A percentile compares a stretch with the other conserved stretches of the same genome.
Conservation (phyloP, 208 protist genomes). For the Acanthamoeba castellanii region DNA sequence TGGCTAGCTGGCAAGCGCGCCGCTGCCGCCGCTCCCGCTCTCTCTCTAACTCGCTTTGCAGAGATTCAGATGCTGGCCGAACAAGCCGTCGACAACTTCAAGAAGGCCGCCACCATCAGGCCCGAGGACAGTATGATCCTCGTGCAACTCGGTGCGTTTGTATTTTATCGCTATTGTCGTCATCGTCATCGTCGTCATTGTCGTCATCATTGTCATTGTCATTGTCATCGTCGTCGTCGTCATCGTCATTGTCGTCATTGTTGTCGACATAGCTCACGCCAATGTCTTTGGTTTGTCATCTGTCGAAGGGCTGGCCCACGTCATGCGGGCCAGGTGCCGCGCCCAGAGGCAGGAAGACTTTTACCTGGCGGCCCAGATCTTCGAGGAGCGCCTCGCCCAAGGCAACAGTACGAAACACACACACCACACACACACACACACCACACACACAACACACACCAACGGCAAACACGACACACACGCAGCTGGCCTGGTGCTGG, state of each 20-base stretch:
- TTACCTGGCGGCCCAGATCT: neutral
- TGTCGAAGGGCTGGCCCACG: neutral
- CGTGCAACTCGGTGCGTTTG: neutral
- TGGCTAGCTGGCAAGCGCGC: no score
- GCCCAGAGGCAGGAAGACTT: slow-evolving; percentile 25
- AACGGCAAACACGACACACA: neutral
- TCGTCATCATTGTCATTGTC: no score
- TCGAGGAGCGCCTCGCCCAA: neutral
- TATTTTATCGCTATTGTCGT: no score
- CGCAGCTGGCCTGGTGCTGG: neutral
- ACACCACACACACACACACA: no score
- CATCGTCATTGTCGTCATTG: no score
- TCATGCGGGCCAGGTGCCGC: neutral
- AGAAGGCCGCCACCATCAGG: neutral
- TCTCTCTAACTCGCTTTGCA: neutral
- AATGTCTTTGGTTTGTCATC: neutral
- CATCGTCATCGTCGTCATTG: no score
- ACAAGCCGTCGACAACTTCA: neutral
- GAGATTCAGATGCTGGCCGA: neutral
- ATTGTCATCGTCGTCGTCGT: no score
- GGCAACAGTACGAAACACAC: neutral
- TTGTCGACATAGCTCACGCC: neutral
- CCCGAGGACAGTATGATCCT: neutral
- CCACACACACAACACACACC: no score
- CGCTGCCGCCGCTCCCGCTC: no score